phyloP scores from a whole-genome alignment of 768 basidiomycete genomes.

The Amyloporia xantha region DNA sequence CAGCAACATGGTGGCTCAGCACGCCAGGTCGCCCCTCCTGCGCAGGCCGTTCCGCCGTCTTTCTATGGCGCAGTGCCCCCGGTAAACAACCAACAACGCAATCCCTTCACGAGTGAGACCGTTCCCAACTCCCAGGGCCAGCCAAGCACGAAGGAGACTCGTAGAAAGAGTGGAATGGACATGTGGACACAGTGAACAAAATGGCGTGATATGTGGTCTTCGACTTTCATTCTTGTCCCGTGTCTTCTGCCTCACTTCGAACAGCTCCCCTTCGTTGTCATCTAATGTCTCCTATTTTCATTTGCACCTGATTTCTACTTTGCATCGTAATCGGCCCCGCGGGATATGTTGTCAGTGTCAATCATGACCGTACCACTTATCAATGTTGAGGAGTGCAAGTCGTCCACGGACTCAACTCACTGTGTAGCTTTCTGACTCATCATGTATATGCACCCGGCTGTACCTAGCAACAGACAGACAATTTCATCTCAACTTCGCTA shows the following conservation, averaged over 20 bases:
- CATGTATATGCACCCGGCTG: conserved; percentile 8
- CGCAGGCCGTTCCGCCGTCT: conserved; percentile 50
- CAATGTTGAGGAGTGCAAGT: conserved; percentile 1
- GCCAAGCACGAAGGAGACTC: conserved; percentile 44
- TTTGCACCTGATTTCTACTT: conserved; percentile 1
- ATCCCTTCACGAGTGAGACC: conserved; percentile 23
- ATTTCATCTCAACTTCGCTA: background rate
- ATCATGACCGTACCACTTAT: background rate
- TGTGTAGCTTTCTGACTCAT: conserved; percentile 4
- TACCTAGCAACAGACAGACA: conserved; percentile 7
- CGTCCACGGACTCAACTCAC: conserved; percentile 2
- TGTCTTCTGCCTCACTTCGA: background rate
- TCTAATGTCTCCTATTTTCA: background rate
- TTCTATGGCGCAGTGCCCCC: conserved; percentile 67
- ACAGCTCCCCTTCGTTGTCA: background rate
- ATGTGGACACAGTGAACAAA: conserved; percentile 61
- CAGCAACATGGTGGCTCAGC: conserved; percentile 23
- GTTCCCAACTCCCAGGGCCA: conserved; percentile 28
- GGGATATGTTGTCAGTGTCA: conserved; percentile 1
- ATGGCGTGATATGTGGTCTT: background rate
- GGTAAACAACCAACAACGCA: conserved; percentile 41
- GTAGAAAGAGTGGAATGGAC: conserved; percentile 64
- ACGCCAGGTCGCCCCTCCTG: conserved; percentile 44
- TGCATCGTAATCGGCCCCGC: background rate
- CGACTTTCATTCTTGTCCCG: background rate